Percentiles rank a stretch among this genome's conserved stretches.
Evolutionary conservation across 139 green algal species (phyloP).

Genomic region (Chlamydomonas incerta): DNA sequence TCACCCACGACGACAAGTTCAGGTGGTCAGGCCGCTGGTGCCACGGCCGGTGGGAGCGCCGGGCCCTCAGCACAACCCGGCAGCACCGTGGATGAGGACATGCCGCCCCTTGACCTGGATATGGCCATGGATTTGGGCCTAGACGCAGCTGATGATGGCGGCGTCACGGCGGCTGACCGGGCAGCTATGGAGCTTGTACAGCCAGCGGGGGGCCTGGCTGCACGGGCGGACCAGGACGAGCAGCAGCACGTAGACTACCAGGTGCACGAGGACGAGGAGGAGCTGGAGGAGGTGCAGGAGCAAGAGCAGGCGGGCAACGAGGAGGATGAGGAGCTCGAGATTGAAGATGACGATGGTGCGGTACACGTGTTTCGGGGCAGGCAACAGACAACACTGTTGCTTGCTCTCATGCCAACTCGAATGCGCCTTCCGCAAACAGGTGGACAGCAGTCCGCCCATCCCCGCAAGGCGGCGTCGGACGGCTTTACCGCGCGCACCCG

Average conservation of each 20-base stretch:
- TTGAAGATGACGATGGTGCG: neutral
- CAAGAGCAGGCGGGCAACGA: neutral
- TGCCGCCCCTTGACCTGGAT: no score
- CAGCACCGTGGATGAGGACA: no score
- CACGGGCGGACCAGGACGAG: neutral
- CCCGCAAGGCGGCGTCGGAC: neutral
- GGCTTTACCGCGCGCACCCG: slow-evolving; percentile 32
- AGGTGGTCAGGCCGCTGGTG: no score
- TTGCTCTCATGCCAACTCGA: no score
- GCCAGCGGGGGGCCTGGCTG: neutral
- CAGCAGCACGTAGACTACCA: neutral
- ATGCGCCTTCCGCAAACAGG: neutral
- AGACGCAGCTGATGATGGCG: no score
- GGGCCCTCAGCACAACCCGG: no score
- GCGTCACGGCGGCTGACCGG: no score
- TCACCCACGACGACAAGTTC: no score
- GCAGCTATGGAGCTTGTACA: no score
- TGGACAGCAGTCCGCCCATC: neutral
- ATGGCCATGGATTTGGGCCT: no score
- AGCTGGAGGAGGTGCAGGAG: neutral
- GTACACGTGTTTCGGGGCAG: neutral
- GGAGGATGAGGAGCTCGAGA: neutral
- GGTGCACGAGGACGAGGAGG: neutral
- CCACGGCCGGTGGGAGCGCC: no score
- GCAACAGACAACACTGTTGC: no score